Base-by-base conservation (phyloP, 148 eudicot species). In the Pouteria glomerata region DNA sequence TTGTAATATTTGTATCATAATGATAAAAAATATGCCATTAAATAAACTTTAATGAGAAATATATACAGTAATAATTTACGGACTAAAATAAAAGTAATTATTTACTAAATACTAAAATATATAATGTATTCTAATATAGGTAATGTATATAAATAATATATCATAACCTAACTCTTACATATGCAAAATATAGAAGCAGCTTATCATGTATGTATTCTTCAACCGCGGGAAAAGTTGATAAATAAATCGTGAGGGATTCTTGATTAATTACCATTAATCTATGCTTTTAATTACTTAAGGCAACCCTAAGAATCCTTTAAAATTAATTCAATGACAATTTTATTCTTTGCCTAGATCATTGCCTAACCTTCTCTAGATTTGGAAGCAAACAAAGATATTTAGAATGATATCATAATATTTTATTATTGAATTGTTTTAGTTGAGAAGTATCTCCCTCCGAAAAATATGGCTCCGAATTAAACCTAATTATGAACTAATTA, bases 251-350 rank as follows among this genome's bases (percentile, higher is more conserved):
- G 14, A 50, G 34, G 6, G 55, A 14, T 21, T 69, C 37, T 29
- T 67, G n/a, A n/a, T n/a, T 27, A 42, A 18, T 69, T 21, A 24
- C 24, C 50, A 55, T 68, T 52, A 69, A n/a, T 37, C 62, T 24
- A 16, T 39, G 18, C 24, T 14, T 47, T 13, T 50, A 23, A 1
- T 24, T 13, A n/a, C n/a, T 31, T 51, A 24, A 53, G 31, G n/a
- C 2, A 39, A 52, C 33, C 37, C 10, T 19, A 13, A 31, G n/a
- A 44, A 42, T 42, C 53, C 30, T 31, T 1, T 50, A 48, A 50
- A n/a, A n/a, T n/a, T 14, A 33, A n/a, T 67, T 53, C 5, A 8
- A 33, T n/a, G 58, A 48, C 12, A 31, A 16, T 26, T 41, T 42
- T 48, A 30, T 30, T 48, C 42, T 68, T 52, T 8, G 19, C 35